A percentile compares a stretch with the other conserved stretches of the same genome.
Conservation (phyloP, 1,284 basidiomycete species). For the Microbotryum violaceum region DNA sequence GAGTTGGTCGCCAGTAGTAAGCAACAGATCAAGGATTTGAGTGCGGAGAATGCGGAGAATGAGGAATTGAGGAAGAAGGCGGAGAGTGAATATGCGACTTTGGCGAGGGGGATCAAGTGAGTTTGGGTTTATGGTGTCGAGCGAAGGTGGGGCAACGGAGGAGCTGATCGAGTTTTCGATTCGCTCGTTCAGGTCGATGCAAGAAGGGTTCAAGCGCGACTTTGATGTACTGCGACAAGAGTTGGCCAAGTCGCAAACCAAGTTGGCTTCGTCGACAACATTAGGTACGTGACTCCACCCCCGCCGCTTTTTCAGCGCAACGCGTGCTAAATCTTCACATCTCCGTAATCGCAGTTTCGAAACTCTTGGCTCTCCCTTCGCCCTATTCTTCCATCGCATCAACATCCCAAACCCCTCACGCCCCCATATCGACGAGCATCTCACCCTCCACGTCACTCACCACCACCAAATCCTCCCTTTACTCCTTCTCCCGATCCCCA, state of each 20-base stretch:
- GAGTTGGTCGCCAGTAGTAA: conserved; percentile 13
- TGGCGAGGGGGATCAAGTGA: conserved; percentile 25
- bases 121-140: not conserved
- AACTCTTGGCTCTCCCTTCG: conserved; percentile 1
- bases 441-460: no score
- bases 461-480: no score
- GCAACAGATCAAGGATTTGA: conserved; percentile 33
- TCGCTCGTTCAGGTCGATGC: conserved; percentile 8
- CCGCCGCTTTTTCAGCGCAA: no score
- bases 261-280: conserved; percentile 2
- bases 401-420: no score
- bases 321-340: not conserved
- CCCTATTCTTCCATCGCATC: no score
- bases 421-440: no score
- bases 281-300: not conserved
- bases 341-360: not conserved
- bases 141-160: not conserved
- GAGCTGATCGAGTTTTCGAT: not conserved
- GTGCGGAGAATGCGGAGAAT: conserved; percentile 33
- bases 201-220: conserved; percentile 21
- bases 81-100: conserved; percentile 26
- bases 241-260: conserved; percentile 11
- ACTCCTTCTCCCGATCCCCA: no score
- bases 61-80: conserved; percentile 31
- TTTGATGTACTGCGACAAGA: conserved; percentile 21